Percentiles rank a stretch among this genome's conserved stretches.
These are phyloP conservation scores for Tillandsia leiboldiana DNA, from an alignment of 176 grass and related monocot genomes.

Conservation along the genomic window DNA sequence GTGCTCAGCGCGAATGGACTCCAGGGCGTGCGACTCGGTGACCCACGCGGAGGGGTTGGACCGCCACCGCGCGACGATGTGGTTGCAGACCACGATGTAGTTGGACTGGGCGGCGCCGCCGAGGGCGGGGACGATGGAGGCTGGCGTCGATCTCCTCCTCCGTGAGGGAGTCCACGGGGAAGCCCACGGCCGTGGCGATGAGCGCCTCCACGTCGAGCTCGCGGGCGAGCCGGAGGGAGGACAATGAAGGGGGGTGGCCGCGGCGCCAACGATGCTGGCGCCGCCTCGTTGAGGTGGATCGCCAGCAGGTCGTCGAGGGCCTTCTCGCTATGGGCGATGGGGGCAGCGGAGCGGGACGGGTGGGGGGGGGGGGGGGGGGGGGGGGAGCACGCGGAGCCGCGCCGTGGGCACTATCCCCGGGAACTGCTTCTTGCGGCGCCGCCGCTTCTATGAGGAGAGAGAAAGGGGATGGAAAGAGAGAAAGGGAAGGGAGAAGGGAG, in stretches of 20 bases:
- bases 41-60: conserved; percentile 56
- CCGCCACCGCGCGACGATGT: conserved; percentile 82
- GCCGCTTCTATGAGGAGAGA: conserved; percentile 36
- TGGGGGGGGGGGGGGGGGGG: too few species aligned
- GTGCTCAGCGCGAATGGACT: conserved; percentile 81
- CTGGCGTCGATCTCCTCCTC: conserved; percentile 92
- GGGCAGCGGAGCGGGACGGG: conserved; percentile 27
- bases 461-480: too few species aligned
- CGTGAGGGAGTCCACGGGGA: conserved; percentile 73
- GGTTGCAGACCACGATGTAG: conserved; percentile 93
- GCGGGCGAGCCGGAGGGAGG: conserved; percentile 71
- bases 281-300: conserved; percentile 27
- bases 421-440: conserved; percentile 95
- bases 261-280: conserved; percentile 46
- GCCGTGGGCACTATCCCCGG: conserved; percentile 75
- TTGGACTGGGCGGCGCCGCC: conserved; percentile 67
- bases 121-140: conserved; percentile 50
- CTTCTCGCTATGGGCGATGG: conserved; percentile 22
- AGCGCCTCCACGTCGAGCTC: conserved; percentile 95
- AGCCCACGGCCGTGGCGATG: conserved; percentile 66
- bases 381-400: conserved; percentile 47
- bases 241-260: conserved; percentile 54
- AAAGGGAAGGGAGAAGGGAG: too few species aligned
- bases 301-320: conserved; percentile 19
- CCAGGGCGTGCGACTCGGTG: conserved; percentile 48